Evolutionary conservation across 2,329 filamentous ascomycete species (phyloP).

Genomic region (Penicillium hesseltinei): DNA sequence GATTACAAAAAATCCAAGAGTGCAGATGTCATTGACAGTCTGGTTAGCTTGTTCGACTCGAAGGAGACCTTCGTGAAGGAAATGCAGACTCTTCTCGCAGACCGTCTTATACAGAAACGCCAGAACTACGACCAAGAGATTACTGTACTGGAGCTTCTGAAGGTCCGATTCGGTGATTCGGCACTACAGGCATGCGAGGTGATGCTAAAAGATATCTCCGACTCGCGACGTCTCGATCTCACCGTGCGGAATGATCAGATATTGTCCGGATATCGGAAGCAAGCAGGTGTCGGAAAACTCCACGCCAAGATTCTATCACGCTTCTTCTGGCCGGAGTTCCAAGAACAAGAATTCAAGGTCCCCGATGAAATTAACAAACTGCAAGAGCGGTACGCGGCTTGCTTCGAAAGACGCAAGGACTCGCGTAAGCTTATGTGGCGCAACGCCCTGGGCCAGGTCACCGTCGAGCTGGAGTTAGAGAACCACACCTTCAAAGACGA

Average conservation of each 20-base stretch:
- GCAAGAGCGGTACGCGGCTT: slow-evolving; percentile 68
- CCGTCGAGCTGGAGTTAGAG: slow-evolving; percentile 75
- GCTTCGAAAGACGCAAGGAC: slow-evolving; percentile 77
- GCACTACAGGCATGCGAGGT: slow-evolving; percentile 92
- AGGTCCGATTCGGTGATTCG: slow-evolving; percentile 80
- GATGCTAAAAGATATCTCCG: slow-evolving; percentile 90
- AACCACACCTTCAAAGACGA: slow-evolving; percentile 71
- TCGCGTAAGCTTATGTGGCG: slow-evolving; percentile 87
- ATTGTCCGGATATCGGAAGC: neutral
- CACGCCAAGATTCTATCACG: slow-evolving; percentile 86
- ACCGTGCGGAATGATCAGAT: slow-evolving; percentile 56
- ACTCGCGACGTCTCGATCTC: slow-evolving; percentile 72
- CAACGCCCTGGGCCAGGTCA: slow-evolving; percentile 74
- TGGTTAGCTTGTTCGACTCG: slow-evolving; percentile 83
- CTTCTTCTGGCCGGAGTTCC: slow-evolving; percentile 86
- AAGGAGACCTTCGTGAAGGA: slow-evolving; percentile 93
- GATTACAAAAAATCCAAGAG: slow-evolving; percentile 87
- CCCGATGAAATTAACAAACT: slow-evolving; percentile 50
- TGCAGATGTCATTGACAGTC: slow-evolving; percentile 85
- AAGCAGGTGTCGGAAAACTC: slow-evolving; percentile 47
- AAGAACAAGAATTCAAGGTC: slow-evolving; percentile 51
- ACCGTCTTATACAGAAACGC: slow-evolving; percentile 67
- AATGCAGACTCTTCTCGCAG: slow-evolving; percentile 83
- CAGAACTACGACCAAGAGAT: slow-evolving; percentile 74
- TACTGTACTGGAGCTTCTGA: slow-evolving; percentile 80